Percentiles rank a stretch among this genome's conserved stretches.
Conservation (phyloP, 2,329 filamentous ascomycete genomes). For the Fusarium longipes region DNA sequence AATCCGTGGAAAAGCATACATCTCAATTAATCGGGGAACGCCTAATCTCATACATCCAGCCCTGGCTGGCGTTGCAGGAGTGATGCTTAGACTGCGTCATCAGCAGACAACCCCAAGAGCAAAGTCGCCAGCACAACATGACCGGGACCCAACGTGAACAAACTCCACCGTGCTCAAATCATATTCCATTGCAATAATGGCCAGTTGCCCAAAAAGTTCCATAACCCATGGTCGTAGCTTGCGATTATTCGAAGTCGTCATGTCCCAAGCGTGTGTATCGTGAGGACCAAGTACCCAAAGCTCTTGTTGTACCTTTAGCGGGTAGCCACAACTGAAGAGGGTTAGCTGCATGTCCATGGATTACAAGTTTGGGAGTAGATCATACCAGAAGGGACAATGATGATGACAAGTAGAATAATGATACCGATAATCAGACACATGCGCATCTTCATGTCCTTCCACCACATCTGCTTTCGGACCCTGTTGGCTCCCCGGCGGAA, state of each 20-base stretch:
- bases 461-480: conserved; percentile 99
- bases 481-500: conserved; percentile 97
- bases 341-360: conserved; percentile 17
- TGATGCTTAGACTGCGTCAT: conserved; percentile 32
- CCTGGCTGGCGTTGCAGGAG: conserved; percentile 40
- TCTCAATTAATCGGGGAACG: conserved; percentile 61
- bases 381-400: conserved; percentile 91
- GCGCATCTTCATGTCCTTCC: conserved; percentile 99
- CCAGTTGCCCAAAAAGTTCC: conserved; percentile 47
- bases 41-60: conserved; percentile 58
- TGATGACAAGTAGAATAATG: conserved; percentile 90
- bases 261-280: conserved; percentile 40
- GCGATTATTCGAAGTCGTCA: conserved; percentile 45
- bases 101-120: conserved; percentile 31
- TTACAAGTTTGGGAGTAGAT: background rate
- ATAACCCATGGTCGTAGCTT: conserved; percentile 47
- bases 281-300: conserved; percentile 46
- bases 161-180: conserved; percentile 53
- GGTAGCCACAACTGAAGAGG: conserved; percentile 51
- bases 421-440: conserved; percentile 94
- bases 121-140: conserved; percentile 44
- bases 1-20: conserved; percentile 43
- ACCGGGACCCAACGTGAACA: conserved; percentile 48
- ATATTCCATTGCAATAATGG: conserved; percentile 48
- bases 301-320: conserved; percentile 44